These are phyloP conservation scores for Nakazawaea populi DNA, from an alignment of 805 yeast genomes.

Conservation along the genomic window DNA sequence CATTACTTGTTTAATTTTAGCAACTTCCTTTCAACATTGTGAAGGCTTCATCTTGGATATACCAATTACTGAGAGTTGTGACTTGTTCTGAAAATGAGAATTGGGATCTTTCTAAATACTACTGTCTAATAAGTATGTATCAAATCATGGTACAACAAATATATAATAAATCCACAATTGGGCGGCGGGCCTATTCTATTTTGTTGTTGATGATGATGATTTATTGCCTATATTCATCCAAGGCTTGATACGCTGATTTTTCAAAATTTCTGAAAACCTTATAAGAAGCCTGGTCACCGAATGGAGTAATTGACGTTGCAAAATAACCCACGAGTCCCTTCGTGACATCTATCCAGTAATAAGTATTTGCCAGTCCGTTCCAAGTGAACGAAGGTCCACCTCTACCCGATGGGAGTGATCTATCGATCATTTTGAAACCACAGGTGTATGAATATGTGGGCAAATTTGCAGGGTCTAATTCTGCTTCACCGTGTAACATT, in stretches of 20 bases:
- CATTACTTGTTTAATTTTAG: too few relatives aligned
- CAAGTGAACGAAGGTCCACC: not conserved
- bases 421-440: not conserved
- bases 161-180: too few relatives aligned
- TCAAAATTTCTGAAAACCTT: not conserved
- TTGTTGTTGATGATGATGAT: not conserved
- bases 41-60: too few relatives aligned
- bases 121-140: too few relatives aligned
- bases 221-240: not conserved
- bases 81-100: too few relatives aligned
- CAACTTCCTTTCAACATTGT: too few relatives aligned
- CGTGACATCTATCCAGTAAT: not conserved
- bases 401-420: not conserved
- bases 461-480: not conserved
- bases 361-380: not conserved
- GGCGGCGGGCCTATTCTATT: too few relatives aligned
- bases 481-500: not conserved
- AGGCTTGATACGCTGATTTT: not conserved
- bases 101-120: too few relatives aligned
- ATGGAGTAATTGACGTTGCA: not conserved
- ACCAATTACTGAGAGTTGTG: too few relatives aligned
- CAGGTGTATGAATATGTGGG: not conserved
- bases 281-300: not conserved
- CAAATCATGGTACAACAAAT: too few relatives aligned
- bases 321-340: not conserved